Conservation (phyloP, 2,329 filamentous ascomycete species). For the Lasiodiplodia theobromae region DNA sequence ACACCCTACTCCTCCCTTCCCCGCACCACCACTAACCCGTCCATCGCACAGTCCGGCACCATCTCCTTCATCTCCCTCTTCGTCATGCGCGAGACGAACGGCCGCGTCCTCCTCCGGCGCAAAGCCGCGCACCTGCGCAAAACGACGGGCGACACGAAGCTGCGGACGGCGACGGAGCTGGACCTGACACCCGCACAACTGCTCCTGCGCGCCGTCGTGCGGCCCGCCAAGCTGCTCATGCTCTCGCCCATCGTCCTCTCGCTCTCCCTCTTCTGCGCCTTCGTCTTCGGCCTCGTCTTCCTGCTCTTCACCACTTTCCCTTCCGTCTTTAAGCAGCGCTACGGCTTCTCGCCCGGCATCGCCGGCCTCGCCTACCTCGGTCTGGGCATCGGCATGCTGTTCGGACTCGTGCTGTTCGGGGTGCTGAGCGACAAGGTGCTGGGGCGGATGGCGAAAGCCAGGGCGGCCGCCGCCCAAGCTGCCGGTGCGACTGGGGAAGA, state of each 20-base stretch:
- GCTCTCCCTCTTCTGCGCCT: slow-evolving; percentile 55
- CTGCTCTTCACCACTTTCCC: slow-evolving; percentile 50
- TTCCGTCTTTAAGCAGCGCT: slow-evolving; percentile 46
- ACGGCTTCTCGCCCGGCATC: slow-evolving; percentile 41
- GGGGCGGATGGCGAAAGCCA: slow-evolving; percentile 39
- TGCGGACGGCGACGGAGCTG: slow-evolving; percentile 46
- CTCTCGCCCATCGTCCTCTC: slow-evolving; percentile 63
- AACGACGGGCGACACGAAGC: slow-evolving; percentile 54
- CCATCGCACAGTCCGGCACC: slow-evolving; percentile 34
- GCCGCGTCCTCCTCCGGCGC: slow-evolving; percentile 53
- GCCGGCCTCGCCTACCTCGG: slow-evolving; percentile 47
- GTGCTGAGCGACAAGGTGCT: slow-evolving; percentile 46
- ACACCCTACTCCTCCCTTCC: neutral
- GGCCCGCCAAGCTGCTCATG: slow-evolving; percentile 66
- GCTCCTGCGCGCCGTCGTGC: slow-evolving; percentile 50
- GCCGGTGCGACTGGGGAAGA: no score
- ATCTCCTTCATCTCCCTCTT: slow-evolving; percentile 49
- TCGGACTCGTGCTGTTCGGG: slow-evolving; percentile 47
- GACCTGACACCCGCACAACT: slow-evolving; percentile 43
- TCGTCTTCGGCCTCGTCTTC: slow-evolving; percentile 55
- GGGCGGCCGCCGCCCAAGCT: no score
- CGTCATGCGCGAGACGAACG: slow-evolving; percentile 57
- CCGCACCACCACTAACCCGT: slow-evolving; percentile 28
- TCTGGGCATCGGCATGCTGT: slow-evolving; percentile 48
- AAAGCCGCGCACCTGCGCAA: slow-evolving; percentile 56